Evolutionary conservation across 2,329 filamentous ascomycete species (phyloP), one percentile per base, ranked within the genome.

Genomic region (Trematosphaeria pertusa): DNA sequence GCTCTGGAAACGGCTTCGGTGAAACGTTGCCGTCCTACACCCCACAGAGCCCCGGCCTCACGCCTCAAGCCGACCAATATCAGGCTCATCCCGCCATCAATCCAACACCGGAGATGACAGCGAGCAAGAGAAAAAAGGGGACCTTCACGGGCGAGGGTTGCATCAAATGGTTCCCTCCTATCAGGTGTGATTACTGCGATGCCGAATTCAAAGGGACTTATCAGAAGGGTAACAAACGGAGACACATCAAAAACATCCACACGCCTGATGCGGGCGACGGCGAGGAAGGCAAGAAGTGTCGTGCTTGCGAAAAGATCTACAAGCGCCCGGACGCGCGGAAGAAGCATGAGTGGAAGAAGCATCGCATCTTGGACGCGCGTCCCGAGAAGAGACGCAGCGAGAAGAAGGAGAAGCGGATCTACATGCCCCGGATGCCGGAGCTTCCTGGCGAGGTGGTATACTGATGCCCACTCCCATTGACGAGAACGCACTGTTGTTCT

Each of bases 301-400:
- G 45, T 5, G 9, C 11, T n/a, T 57, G 54, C 28, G 22, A n/a
- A 4, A 26, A 11, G 7, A 8, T 3, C 8, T 57, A 43, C 28
- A 45, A 42, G 14, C 30, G 52, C 18, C 11, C 43, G 6, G 54
- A 58, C 22, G 54, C 54, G 6, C 39, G 34, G 8, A 28, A 28
- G 21, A 58, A 58, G 37, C 54, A 58, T 22, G 48, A 52, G 26
- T 55, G 52, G 54, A 47, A 55, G 33, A 48, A 55, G 15, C 54
- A 58, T 21, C 28, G 34, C 1, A 36, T 50, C n/a, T 14, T 24
- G 5, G 52, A 47, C 33, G 24, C 34, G 15, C 38, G 37, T 26
- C 45, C 54, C 8, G 31, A 44, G 7, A 50, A 54, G 38, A 36
- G 53, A 40, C 36, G 35, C 9, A 30, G 19, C 8, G 36, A 47